Base-by-base conservation (phyloP, 441 rosid species). In the Biscutella laevigata region DNA sequence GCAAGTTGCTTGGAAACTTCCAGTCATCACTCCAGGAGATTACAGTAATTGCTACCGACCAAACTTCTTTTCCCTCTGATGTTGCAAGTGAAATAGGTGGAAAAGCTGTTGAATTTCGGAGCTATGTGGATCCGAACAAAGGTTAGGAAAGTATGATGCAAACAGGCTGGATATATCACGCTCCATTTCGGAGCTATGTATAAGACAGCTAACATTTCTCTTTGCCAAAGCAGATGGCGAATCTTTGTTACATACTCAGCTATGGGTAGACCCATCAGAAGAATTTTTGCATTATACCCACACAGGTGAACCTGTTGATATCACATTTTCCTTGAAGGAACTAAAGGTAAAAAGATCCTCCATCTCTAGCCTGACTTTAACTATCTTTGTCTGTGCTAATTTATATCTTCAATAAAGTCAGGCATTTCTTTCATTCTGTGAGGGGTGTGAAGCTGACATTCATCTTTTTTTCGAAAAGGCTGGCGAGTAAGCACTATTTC, bases 11-110 rank as follows among this genome's bases (percentile, higher is more conserved):
- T 21, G 80, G 71, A 30, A 88, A 82, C 71, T 86, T 92, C 64
- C 95, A 86, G 59, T 85, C 96, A 68, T 82, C 98, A 44, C 98
- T 92, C 69, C 96, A 83, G 68, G 98, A 92, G 77, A 92, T 86
- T 35, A 80, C 95, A 53, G 59, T 92, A 38, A 82, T 92, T 55
- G 89, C 96, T 42, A 92, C 98, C n/a, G 89, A 88, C 54, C 75
- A 76, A 21, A 58, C 64, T 35, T 74, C 79, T 21, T 46, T 66
- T 25, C 86, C 94, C 62, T 75, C 85, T 17, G 89, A 86, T 77
- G 74, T 71, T 76, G 87, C 70, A 27, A 76, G 73, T 73, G 84
- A 83, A 65, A 78, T 83, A 16, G 95, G 94, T 41, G 95, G 98
- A 53, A 88, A 88, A 73, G 80, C 95, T 70, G 95, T 88, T 58